Conservation (phyloP, 192 early-diverging fungal genomes). For the Umbelopsis vinacea region DNA sequence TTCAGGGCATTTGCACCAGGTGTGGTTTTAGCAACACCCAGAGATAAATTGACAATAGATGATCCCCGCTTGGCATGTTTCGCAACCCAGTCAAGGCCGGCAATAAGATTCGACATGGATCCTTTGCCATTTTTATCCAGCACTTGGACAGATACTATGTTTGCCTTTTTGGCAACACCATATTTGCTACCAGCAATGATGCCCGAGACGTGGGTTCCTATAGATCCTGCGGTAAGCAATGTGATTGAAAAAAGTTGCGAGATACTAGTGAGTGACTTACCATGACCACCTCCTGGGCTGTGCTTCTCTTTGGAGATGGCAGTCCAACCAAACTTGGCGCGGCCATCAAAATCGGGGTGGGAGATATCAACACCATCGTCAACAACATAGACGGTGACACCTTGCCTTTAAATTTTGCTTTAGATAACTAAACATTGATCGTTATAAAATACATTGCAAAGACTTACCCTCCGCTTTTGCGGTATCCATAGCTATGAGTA, state of each 20-base stretch:
- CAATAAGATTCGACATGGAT: constrained; percentile 46
- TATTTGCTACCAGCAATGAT: constrained; percentile 63
- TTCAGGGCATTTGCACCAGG: constrained; percentile 63
- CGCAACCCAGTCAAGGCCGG: constrained; percentile 50
- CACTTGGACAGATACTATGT: constrained; percentile 73
- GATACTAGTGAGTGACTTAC: constrained; percentile 25
- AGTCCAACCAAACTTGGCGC: constrained; percentile 63
- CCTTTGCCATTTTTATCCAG: constrained; percentile 60
- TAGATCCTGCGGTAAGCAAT: not conserved
- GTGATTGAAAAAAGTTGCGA: not conserved
- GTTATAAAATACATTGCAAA: not conserved
- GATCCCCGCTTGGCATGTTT: constrained; percentile 31
- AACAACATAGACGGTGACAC: constrained; percentile 63
- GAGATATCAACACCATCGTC: constrained; percentile 61
- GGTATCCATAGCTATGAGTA: constrained; percentile 28
- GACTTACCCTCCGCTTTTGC: constrained; percentile 28
- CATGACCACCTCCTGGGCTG: constrained; percentile 48
- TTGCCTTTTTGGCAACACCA: constrained; percentile 78
- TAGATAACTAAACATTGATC: not conserved
- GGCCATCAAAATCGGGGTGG: constrained; percentile 76
- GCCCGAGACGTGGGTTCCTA: constrained; percentile 72
- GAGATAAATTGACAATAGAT: constrained; percentile 76
- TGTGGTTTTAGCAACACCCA: constrained; percentile 55
- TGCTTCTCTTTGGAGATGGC: constrained; percentile 1
- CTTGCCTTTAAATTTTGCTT: constrained; percentile 27